Evolutionary conservation across 768 basidiomycete species (phyloP).

Genomic region (Nidula microcarpa): DNA sequence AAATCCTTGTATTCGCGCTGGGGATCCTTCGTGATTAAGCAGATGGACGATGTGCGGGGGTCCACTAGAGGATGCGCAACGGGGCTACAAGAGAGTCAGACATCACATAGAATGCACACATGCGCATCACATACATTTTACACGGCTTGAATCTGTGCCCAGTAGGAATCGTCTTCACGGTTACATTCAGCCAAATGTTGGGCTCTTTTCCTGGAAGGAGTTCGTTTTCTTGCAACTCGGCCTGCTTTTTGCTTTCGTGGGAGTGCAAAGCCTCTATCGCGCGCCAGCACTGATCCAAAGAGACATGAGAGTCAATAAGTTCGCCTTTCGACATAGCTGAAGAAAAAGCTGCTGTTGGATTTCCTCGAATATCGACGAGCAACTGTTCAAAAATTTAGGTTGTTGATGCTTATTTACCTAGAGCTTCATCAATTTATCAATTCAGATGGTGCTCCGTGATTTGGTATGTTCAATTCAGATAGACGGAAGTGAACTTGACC

Average conservation of each 20-base stretch:
- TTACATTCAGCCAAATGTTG: constrained; percentile 84
- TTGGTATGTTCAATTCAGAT: no score
- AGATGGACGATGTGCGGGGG: constrained; percentile 76
- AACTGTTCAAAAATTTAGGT: no score
- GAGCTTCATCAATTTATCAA: no score
- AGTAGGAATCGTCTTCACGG: constrained; percentile 79
- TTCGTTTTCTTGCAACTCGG: constrained; percentile 68
- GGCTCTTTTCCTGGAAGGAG: constrained; percentile 79
- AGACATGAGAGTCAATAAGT: constrained; percentile 71
- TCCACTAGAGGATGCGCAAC: constrained; percentile 81
- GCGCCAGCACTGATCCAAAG: constrained; percentile 64
- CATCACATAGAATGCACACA: constrained; percentile 1
- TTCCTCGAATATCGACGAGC: no score
- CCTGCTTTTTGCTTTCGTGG: constrained; percentile 62
- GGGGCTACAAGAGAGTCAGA: constrained; percentile 39
- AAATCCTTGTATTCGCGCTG: constrained; percentile 96
- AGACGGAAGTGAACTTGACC: no score
- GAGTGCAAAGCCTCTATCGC: constrained; percentile 78
- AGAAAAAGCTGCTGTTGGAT: no score
- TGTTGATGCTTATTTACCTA: no score
- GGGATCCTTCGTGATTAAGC: constrained; percentile 93
- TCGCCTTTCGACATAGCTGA: constrained; percentile 40
- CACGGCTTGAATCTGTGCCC: constrained; percentile 76
- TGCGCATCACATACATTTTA: constrained; percentile 62
- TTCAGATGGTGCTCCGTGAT: no score